Conservation (phyloP, 441 rosid species). For the Pelargonium cotyledonis region DNA sequence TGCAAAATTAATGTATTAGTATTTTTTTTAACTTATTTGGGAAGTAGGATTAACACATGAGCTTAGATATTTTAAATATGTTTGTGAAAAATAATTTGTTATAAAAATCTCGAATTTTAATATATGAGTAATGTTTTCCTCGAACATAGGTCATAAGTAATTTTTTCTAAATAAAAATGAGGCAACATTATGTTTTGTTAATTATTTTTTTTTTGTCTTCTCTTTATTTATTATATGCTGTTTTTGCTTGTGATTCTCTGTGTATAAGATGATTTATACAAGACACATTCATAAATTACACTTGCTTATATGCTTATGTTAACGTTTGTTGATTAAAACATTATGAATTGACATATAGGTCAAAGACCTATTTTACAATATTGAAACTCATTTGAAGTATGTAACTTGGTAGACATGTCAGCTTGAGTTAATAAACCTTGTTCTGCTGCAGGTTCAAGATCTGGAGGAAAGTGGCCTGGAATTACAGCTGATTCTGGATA, state of each 20-base stretch:
- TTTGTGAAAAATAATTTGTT: too few relatives aligned
- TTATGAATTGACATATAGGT: neutral
- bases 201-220: neutral
- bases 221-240: neutral
- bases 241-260: neutral
- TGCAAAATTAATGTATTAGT: too few relatives aligned
- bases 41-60: too few relatives aligned
- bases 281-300: neutral
- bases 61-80: too few relatives aligned
- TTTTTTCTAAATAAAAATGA: neutral
- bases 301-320: neutral
- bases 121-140: neutral
- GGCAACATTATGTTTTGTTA: neutral
- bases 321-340: neutral
- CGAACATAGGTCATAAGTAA: neutral
- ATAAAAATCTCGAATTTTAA: too few relatives aligned
- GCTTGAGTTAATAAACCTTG: slow-evolving; percentile 2
- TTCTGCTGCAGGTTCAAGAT: slow-evolving; percentile 59
- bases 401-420: neutral
- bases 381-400: neutral
- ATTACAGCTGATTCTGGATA: slow-evolving; percentile 74
- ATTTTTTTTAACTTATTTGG: too few relatives aligned
- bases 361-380: neutral
- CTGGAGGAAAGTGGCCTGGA: slow-evolving; percentile 58
- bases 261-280: neutral